Evolutionary conservation across 169 alveolate genomes (phyloP).

Genomic region (Cryptosporidium sp.): DNA sequence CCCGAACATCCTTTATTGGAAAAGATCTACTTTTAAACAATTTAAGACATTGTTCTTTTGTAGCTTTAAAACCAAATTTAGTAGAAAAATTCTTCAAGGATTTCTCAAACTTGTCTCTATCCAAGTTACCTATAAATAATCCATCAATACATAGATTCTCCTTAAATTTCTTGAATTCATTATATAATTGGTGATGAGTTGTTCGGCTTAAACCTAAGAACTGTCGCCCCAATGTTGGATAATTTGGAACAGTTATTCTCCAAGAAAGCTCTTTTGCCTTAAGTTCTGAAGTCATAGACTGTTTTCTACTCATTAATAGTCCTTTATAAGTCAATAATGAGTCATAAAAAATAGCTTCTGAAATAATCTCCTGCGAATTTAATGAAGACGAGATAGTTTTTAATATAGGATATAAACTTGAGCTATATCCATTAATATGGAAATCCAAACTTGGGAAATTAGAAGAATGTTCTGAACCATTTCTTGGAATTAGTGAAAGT

Average conservation of each 20-base stretch:
- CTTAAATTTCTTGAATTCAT: neutral
- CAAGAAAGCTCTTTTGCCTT: constrained; percentile 56
- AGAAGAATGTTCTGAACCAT: neutral
- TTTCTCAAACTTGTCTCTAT: constrained; percentile 6
- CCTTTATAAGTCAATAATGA: neutral
- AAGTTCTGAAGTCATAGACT: constrained; percentile 3
- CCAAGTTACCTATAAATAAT: constrained; percentile 34
- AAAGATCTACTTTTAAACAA: neutral
- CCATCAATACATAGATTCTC: constrained; percentile 42
- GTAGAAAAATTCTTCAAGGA: neutral
- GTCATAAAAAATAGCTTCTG: neutral
- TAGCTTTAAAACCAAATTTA: neutral
- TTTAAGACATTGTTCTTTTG: neutral
- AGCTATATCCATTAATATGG: constrained; percentile 11
- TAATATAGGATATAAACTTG: neutral
- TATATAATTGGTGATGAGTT: neutral
- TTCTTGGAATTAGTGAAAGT: neutral
- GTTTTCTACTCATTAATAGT: neutral
- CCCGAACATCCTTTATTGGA: constrained; percentile 19
- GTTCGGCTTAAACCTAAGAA: neutral
- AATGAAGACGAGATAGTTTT: constrained; percentile 2
- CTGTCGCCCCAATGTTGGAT: constrained; percentile 12
- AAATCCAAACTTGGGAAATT: neutral
- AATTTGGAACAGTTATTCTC: constrained; percentile 34
- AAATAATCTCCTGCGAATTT: constrained; percentile 7